These are phyloP conservation scores for Trichoderma gamsii DNA, from an alignment of 495 filamentous ascomycete species.

Conservation along the genomic window DNA sequence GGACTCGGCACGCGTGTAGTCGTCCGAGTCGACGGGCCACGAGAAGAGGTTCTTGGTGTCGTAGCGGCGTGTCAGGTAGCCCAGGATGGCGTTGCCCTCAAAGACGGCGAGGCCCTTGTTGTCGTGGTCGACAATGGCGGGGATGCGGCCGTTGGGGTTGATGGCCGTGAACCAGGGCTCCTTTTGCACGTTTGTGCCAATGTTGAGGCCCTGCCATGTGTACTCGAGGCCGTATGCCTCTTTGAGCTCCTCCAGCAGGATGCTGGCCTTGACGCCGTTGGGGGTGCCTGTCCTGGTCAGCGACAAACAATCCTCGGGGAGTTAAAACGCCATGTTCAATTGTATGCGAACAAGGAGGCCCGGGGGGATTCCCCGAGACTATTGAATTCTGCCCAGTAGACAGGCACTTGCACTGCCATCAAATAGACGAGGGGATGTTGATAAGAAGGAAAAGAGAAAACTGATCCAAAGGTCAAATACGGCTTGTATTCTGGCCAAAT, in stretches of 20 bases:
- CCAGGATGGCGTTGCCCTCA: conserved; percentile 70
- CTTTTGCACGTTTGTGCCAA: conserved; percentile 69
- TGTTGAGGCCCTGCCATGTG: conserved; percentile 58
- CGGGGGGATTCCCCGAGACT: not conserved
- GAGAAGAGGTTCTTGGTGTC: conserved; percentile 72
- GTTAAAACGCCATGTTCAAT: not conserved
- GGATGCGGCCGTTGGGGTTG: conserved; percentile 85
- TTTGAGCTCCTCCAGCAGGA: conserved; percentile 73
- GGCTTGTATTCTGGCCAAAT: not conserved
- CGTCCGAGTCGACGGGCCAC: conserved; percentile 61
- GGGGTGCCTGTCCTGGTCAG: conserved; percentile 28
- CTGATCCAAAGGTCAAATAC: not conserved
- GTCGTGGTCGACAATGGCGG: conserved; percentile 67
- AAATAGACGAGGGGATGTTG: not conserved
- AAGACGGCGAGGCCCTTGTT: conserved; percentile 59
- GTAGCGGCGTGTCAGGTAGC: conserved; percentile 70
- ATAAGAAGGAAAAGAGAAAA: not conserved
- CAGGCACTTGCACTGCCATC: not conserved
- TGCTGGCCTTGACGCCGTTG: conserved; percentile 60
- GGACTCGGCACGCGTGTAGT: conserved; percentile 61
- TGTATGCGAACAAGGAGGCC: not conserved
- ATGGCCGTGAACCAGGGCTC: conserved; percentile 58
- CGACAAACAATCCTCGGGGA: not conserved
- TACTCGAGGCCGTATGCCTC: conserved; percentile 51
- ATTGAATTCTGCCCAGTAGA: not conserved